phyloP scores from a whole-genome alignment of 495 filamentous ascomycete genomes.

The Parachaetomium inaequale region DNA sequence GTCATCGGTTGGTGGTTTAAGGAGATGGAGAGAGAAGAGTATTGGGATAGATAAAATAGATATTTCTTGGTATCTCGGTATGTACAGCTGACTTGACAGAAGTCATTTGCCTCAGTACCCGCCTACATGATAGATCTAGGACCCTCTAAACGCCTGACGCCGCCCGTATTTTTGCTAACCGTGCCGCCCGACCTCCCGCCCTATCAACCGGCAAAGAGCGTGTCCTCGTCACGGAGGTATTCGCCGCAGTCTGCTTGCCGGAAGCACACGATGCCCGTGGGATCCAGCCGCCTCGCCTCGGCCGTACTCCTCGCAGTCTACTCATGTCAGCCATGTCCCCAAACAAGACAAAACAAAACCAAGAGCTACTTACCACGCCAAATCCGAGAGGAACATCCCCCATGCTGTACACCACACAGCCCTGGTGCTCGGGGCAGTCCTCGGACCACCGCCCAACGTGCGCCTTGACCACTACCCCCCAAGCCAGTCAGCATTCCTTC shows the following conservation, averaged over 20 bases:
- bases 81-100: neutral
- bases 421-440: constrained; percentile 77
- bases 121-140: constrained; percentile 3
- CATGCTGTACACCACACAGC: constrained; percentile 73
- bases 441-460: constrained; percentile 87
- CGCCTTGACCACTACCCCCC: constrained; percentile 66
- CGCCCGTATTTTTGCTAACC: constrained; percentile 13
- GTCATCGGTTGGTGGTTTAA: neutral
- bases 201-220: constrained; percentile 46
- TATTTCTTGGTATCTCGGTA: constrained; percentile 12
- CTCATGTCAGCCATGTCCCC: neutral
- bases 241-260: constrained; percentile 87
- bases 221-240: constrained; percentile 78
- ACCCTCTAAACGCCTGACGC: constrained; percentile 27
- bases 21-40: neutral
- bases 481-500: neutral
- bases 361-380: constrained; percentile 34
- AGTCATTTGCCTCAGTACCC: neutral
- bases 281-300: constrained; percentile 76
- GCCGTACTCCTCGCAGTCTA: constrained; percentile 69
- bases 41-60: constrained; percentile 12
- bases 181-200: neutral
- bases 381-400: constrained; percentile 77
- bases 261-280: constrained; percentile 81
- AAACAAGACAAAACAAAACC: neutral